A percentile compares a stretch with the other conserved stretches of the same genome.
Conservation (phyloP, 1,284 basidiomycete genomes). For the Paramarasmius palmivorus region DNA sequence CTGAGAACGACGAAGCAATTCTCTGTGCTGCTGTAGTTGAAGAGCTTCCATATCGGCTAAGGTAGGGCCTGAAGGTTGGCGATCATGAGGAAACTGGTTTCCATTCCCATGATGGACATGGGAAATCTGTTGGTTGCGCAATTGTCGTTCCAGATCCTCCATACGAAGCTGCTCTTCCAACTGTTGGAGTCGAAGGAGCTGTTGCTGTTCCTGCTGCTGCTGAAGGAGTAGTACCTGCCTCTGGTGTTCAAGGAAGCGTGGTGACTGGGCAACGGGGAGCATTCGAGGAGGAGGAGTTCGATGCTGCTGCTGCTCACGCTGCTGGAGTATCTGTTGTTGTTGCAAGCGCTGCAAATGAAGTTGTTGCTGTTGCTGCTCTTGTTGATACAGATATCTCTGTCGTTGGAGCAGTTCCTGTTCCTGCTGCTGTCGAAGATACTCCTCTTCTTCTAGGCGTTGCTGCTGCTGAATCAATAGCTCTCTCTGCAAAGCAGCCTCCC, state of each 20-base stretch:
- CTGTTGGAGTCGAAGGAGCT: slow-evolving; percentile 44
- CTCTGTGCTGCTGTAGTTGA: slow-evolving; percentile 38
- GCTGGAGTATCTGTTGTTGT: slow-evolving; percentile 41
- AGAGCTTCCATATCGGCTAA: slow-evolving; percentile 36
- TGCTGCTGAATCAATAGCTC: slow-evolving; percentile 35
- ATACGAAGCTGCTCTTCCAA: slow-evolving; percentile 61
- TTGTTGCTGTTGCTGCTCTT: slow-evolving; percentile 34
- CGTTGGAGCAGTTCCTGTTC: slow-evolving; percentile 35
- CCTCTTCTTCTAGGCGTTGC: slow-evolving; percentile 36
- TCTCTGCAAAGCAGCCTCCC: slow-evolving; percentile 28
- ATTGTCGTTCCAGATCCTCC: slow-evolving; percentile 62
- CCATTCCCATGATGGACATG: slow-evolving; percentile 47
- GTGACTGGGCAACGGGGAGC: slow-evolving; percentile 70
- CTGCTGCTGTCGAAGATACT: slow-evolving; percentile 33
- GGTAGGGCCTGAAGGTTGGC: slow-evolving; percentile 41
- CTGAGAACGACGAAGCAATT: slow-evolving; percentile 40
- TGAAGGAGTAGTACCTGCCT: slow-evolving; percentile 40
- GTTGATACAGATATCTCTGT: slow-evolving; percentile 36
- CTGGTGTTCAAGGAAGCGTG: slow-evolving; percentile 71
- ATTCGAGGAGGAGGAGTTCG: slow-evolving; percentile 66
- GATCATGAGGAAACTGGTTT: slow-evolving; percentile 36
- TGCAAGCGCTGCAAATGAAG: slow-evolving; percentile 39
- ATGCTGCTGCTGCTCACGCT: slow-evolving; percentile 44
- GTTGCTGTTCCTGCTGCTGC: slow-evolving; percentile 47
- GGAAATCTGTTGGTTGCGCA: slow-evolving; percentile 48